Percentiles rank a stretch among this genome's conserved stretches.
Conservation (phyloP, 1,139 yeast species). For the Eremothecium coryli region DNA sequence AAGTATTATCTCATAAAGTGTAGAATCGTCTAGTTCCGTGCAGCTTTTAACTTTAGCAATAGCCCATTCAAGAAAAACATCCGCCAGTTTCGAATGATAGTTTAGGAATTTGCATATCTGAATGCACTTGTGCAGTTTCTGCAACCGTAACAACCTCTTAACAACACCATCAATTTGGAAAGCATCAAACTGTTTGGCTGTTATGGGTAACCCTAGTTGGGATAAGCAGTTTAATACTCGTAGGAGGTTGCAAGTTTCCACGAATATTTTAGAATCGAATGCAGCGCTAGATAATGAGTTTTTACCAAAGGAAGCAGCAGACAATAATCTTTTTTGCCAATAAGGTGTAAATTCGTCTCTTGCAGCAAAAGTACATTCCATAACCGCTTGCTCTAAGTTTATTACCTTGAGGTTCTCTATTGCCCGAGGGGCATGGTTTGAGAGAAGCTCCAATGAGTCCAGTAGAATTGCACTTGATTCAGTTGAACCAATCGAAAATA, state of each 20-base stretch:
- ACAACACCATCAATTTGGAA: conserved; percentile 50
- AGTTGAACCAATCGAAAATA: conserved; percentile 76
- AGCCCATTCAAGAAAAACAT: conserved; percentile 75
- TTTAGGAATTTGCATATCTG: conserved; percentile 46
- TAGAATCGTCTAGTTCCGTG: conserved; percentile 46
- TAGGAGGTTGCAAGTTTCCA: conserved; percentile 48
- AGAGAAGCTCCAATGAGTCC: conserved; percentile 71
- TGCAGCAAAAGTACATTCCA: conserved; percentile 66
- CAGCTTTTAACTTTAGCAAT: conserved; percentile 55
- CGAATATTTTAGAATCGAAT: conserved; percentile 34
- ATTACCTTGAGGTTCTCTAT: conserved; percentile 65
- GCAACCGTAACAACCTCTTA: conserved; percentile 49
- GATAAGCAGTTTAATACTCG: conserved; percentile 44
- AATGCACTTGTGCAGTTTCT: conserved; percentile 54
- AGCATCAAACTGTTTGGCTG: conserved; percentile 43
- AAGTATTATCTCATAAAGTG: conserved; percentile 46
- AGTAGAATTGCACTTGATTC: conserved; percentile 73
- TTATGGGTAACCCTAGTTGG: conserved; percentile 61
- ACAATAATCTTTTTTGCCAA: conserved; percentile 71
- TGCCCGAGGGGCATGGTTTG: conserved; percentile 68
- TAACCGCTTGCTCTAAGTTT: conserved; percentile 53
- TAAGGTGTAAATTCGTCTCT: conserved; percentile 63
- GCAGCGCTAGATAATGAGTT: conserved; percentile 36
- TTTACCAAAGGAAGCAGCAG: conserved; percentile 85
- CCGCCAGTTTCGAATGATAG: conserved; percentile 9